Conservation (phyloP, 257 asterid genomes). For the Henckelia pumila region DNA sequence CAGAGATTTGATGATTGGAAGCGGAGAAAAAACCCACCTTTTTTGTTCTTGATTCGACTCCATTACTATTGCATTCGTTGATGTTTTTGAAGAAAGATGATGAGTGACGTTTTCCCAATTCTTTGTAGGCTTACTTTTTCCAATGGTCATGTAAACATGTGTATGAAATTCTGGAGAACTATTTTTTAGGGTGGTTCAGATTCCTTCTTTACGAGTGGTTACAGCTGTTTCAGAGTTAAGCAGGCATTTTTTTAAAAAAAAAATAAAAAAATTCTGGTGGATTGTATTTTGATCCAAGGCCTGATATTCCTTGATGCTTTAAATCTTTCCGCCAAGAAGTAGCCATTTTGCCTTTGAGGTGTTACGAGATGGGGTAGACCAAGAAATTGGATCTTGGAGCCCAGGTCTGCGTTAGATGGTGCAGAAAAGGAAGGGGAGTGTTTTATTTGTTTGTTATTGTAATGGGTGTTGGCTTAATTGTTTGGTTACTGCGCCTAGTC, state of each 20-base stretch:
- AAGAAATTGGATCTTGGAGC: constrained; percentile 31
- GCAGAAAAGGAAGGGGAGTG: constrained; percentile 38
- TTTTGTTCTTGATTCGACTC: no score
- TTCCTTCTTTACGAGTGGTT: constrained; percentile 27
- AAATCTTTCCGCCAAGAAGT: constrained; percentile 27
- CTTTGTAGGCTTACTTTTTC: no score
- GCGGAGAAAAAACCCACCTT: no score
- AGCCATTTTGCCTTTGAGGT: constrained; percentile 21
- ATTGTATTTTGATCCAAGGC: constrained; percentile 25
- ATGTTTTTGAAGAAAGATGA: no score
- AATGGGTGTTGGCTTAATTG: constrained; percentile 72
- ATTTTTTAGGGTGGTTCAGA: constrained; percentile 28
- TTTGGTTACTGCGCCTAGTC: constrained; percentile 40
- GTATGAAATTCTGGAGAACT: no score
- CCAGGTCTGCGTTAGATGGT: constrained; percentile 38
- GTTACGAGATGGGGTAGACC: constrained; percentile 41
- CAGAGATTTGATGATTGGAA: no score
- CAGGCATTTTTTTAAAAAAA: no score
- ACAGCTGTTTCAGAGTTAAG: constrained; percentile 32
- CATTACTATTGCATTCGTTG: no score
- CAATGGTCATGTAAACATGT: no score
- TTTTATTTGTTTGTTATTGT: constrained; percentile 39
- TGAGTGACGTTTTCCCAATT: no score
- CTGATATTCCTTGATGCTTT: constrained; percentile 19
- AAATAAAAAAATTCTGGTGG: neutral